These are phyloP conservation scores for Sistotremastrum suecicum DNA, from an alignment of 768 basidiomycete genomes.

Conservation along the genomic window DNA sequence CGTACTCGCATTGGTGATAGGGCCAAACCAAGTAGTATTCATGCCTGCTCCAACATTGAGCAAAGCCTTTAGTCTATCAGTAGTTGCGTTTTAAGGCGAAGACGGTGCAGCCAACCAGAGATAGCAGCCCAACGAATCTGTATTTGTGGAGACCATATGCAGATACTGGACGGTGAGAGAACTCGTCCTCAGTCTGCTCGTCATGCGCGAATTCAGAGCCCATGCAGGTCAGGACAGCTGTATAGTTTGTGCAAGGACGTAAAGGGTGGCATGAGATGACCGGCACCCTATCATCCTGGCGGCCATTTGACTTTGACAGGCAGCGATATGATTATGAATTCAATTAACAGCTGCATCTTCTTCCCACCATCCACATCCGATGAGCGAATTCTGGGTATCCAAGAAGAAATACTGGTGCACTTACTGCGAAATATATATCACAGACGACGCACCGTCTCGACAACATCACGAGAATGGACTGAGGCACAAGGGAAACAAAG, in stretches of 20 bases:
- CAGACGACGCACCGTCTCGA: slow-evolving; percentile 89
- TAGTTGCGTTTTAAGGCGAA: background rate
- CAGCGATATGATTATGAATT: background rate
- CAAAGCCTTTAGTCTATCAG: slow-evolving; percentile 16
- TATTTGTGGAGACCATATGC: slow-evolving; percentile 53
- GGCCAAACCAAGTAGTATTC: slow-evolving; percentile 75
- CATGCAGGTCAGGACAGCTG: too few species aligned
- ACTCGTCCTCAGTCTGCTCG: background rate
- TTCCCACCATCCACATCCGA: slow-evolving; percentile 17
- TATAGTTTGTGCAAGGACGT: background rate
- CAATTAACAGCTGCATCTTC: background rate
- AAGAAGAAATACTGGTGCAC: slow-evolving; percentile 91
- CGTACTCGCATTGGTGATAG: slow-evolving; percentile 58
- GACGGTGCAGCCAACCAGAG: slow-evolving; percentile 30
- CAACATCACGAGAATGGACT: slow-evolving; percentile 88
- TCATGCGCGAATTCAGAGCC: background rate
- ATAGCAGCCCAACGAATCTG: slow-evolving; percentile 51
- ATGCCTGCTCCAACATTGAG: slow-evolving; percentile 51
- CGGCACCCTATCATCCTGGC: background rate
- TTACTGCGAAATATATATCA: slow-evolving; percentile 94
- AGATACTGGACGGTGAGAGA: background rate
- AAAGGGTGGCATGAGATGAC: background rate
- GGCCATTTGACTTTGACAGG: background rate
- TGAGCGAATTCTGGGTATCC: slow-evolving; percentile 91
- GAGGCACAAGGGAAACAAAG: slow-evolving; percentile 87